Base-by-base conservation (phyloP, 1,284 basidiomycete genomes). In the Hymenochaete sp. region DNA sequence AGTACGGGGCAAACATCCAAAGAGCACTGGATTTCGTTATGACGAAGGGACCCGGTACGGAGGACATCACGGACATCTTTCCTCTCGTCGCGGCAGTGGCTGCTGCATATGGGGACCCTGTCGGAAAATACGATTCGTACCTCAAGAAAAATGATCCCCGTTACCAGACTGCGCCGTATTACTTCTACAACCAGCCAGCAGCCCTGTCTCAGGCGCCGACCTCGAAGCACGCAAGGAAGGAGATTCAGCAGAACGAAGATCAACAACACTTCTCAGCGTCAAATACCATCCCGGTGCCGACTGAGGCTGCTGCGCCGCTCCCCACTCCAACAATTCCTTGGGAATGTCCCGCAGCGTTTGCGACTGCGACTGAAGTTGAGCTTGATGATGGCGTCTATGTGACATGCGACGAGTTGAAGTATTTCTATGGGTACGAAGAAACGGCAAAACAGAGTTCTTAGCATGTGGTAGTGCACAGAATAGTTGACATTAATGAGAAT, bases 81-180 rank as follows among this genome's bases (percentile, higher is more conserved):
- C 74, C 75, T 9, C 75, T 73, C 51, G 71, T 80, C 39, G 74
- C 73, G 31, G 63, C 75, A 0, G 63, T 70, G 22, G 65, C 68
- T 2, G 71, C 73, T 6, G 73, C 66, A 1, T 81, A 78, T 55
- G 77, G 77, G 13, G 77, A 79, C 53, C 67, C 72, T 4, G 57
- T 59, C 24, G 73, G 73, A 24, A 72, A 66, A 53, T 81, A 80
- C 56, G 59, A 59, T 2, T 53, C 61, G 13, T 79, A 68, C 55
- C 56, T 78, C 36, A 51, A 55, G 40, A 52, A 59, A 21, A 53
- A 44, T 10, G 55, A 58, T 25, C 48, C 51, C 26, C 54, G 56
- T 31, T 75, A 73, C 58, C 51, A 59, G 51, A 59, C 52, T 28
- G 61, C 67, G 50, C 54, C 72, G 3, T 77, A 63, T 55, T 77